Conservation (phyloP, 345 rosid species). For the Pugionium dolabratum region DNA sequence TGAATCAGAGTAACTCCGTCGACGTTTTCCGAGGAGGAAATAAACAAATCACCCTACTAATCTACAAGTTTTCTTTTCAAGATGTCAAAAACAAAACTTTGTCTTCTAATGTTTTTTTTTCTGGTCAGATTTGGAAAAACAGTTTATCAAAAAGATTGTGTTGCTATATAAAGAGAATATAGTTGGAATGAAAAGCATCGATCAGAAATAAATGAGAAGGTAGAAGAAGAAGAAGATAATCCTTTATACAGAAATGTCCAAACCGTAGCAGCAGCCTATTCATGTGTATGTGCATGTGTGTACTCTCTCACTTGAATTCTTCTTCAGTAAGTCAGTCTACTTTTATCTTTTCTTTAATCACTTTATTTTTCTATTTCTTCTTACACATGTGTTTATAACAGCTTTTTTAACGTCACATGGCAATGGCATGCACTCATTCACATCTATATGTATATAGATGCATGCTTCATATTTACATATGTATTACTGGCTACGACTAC, state of each 20-base stretch:
- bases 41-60: constrained; percentile 7
- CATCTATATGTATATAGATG: constrained; percentile 1
- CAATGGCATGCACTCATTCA: constrained; percentile 42
- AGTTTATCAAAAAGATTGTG: no score
- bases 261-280: constrained; percentile 19
- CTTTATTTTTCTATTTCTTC: constrained; percentile 13
- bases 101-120: no score
- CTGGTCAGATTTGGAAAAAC: no score
- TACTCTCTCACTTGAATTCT: constrained; percentile 13
- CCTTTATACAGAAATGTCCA: constrained; percentile 26
- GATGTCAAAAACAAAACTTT: no score
- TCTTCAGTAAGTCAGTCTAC: constrained; percentile 23
- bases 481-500: no score
- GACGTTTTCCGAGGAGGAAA: constrained; percentile 21
- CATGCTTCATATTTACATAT: constrained; percentile 27
- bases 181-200: neutral
- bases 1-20: constrained; percentile 20
- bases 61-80: no score
- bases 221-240: constrained; percentile 19
- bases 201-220: constrained; percentile 1
- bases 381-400: constrained; percentile 24
- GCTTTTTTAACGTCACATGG: constrained; percentile 28
- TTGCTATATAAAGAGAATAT: no score
- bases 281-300: constrained; percentile 1
- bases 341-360: constrained; percentile 16